phyloP scores from a whole-genome alignment of 192 early-diverging fungal genomes.

The Rhizophagus prolifer region DNA sequence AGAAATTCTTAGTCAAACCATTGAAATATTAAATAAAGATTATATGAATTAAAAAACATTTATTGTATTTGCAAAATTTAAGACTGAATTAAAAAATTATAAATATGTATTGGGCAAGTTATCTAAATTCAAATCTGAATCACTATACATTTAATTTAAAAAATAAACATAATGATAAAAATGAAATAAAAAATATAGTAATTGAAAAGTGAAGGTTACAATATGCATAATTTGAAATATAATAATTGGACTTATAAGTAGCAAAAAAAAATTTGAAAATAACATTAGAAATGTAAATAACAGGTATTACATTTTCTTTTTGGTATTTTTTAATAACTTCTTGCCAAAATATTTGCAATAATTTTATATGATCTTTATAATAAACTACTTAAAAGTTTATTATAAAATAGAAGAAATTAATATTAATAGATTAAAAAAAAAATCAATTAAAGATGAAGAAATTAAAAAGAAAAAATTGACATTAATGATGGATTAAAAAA shows the following conservation, averaged over 20 bases:
- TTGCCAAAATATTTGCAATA: too few relatives aligned
- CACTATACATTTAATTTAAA: slow-evolving; percentile 92
- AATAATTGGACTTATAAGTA: slow-evolving; percentile 63
- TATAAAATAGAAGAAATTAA: too few relatives aligned
- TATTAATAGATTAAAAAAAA: too few relatives aligned
- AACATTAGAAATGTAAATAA: too few relatives aligned
- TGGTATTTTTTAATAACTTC: too few relatives aligned
- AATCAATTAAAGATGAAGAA: too few relatives aligned
- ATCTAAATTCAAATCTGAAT: slow-evolving; percentile 76
- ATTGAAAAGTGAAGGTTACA: slow-evolving; percentile 82
- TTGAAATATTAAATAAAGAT: slow-evolving; percentile 85
- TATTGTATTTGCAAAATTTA: slow-evolving; percentile 96
- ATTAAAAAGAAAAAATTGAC: too few relatives aligned
- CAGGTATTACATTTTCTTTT: too few relatives aligned
- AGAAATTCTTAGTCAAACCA: slow-evolving; percentile 84
- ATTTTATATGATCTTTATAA: too few relatives aligned
- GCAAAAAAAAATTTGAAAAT: slow-evolving; percentile 81
- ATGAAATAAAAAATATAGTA: slow-evolving; percentile 90
- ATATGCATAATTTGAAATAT: slow-evolving; percentile 92
- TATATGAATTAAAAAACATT: slow-evolving; percentile 91
- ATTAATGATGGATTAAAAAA: too few relatives aligned
- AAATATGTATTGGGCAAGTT: slow-evolving; percentile 89
- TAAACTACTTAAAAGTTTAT: too few relatives aligned
- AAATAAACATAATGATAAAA: slow-evolving; percentile 88
- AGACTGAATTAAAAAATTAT: slow-evolving; percentile 89